These are phyloP conservation scores for Samsoniella hepiali DNA, from an alignment of 2,329 filamentous ascomycete species.

Conservation along the genomic window DNA sequence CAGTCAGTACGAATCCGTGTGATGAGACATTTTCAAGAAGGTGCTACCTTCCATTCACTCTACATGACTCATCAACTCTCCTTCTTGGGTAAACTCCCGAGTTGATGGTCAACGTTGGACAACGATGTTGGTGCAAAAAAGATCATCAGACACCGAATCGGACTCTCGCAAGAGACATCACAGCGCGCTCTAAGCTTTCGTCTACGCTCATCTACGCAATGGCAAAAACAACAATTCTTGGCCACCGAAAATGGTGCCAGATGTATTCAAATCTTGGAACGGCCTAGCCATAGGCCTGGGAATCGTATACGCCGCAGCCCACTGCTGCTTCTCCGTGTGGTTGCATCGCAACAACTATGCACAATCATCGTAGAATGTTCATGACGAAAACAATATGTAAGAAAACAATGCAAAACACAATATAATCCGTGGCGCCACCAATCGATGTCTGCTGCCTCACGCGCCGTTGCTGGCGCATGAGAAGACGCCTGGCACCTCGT, in stretches of 20 bases:
- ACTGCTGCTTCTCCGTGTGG: conserved; percentile 14
- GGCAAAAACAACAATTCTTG: background rate
- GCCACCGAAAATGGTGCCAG: conserved; percentile 3
- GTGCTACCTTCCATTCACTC: too few species aligned
- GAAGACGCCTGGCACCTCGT: conserved; percentile 68
- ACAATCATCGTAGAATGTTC: background rate
- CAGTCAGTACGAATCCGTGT: too few species aligned
- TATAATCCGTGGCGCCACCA: background rate
- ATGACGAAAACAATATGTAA: background rate
- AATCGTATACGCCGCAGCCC: conserved; percentile 13
- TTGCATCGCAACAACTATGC: conserved; percentile 1
- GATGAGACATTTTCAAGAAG: too few species aligned
- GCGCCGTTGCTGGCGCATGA: conserved; percentile 68
- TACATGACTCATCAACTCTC: too few species aligned
- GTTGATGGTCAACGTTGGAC: background rate
- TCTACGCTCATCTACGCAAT: background rate
- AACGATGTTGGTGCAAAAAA: background rate
- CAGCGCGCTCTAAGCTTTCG: background rate
- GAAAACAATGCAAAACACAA: conserved; percentile 7
- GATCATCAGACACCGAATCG: background rate
- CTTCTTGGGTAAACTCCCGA: too few species aligned
- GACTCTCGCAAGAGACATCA: background rate
- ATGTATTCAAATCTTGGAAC: conserved; percentile 6
- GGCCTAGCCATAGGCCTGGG: background rate
- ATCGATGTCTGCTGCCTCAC: conserved; percentile 29